Evolutionary conservation across 495 filamentous ascomycete species (phyloP), one percentile per base, ranked within the genome.

Genomic region (Aspergillus carlsbadensis): DNA sequence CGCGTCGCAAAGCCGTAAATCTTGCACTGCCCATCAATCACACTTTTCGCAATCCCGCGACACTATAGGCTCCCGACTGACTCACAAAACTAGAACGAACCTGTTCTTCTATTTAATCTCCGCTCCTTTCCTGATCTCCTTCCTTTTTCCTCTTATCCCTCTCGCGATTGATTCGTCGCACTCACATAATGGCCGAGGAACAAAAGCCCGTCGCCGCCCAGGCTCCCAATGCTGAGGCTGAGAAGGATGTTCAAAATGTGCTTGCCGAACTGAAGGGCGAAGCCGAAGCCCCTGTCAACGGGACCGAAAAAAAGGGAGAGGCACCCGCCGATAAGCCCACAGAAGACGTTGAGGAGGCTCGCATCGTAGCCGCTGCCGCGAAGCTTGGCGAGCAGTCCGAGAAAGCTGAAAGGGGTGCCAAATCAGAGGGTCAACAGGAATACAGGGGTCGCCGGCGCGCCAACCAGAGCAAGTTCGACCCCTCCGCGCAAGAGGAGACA

Each of bases 391-490:
- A 78, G 61, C 65, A 78, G 61, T 74, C 73, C 24, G 76, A 70
- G 52, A 59, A 74, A 56, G 53, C 67, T 4, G 67, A 75, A 46
- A 48, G 66, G 17, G 59, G 61, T 14, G 37, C 20, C 21, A 59
- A 60, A 40, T 31, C 44, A 13, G 45, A 67, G 21, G 54, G 26
- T 29, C 26, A 29, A 8, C 26, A 29, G 26, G 26, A 29, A 29
- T 29, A 29, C 8, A 3, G 26, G 2, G 65, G 68, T 48, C 52
- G 65, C 18, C 64, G 62, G 1, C 42, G 56, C 15, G 58, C 61
- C 53, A 73, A 79, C 59, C 81, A 83, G 61, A 71, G 67, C 63
- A 89, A 87, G 68, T 90, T 84, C 56, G 86, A 93, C 63, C 79
- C 86, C 21, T 79, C 79, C 29, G 66, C 72, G 15, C 80, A 82